Evolutionary conservation across 78 protist genomes (phyloP).

Genomic region (Dictyostelium citrinum): DNA sequence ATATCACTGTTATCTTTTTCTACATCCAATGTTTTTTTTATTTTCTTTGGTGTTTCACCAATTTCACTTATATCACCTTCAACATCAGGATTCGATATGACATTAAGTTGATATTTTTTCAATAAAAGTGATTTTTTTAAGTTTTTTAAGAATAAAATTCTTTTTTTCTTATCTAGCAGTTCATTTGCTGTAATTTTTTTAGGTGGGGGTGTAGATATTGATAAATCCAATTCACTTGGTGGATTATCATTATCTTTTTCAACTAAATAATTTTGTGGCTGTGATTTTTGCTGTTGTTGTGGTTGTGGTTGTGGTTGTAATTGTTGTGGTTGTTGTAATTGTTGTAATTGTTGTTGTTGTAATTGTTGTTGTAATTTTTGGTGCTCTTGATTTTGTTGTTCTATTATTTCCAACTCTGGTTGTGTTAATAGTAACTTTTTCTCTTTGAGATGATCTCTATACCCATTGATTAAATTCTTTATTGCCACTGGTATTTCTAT

Average conservation of each 20-base stretch:
- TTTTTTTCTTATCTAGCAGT: not conserved
- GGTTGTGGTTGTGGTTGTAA: not conserved
- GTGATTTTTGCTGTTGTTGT: not conserved
- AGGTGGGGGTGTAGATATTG: not conserved
- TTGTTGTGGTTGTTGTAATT: not conserved
- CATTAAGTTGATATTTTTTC: not conserved
- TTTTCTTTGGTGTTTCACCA: not conserved
- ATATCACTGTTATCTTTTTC: not conserved
- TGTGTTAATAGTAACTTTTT: not conserved
- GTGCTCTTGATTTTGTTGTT: not conserved
- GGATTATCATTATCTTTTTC: not conserved
- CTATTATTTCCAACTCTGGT: not conserved
- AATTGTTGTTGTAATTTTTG: not conserved
- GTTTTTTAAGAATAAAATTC: not conserved
- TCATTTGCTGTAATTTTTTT: not conserved
- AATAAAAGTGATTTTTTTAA: not conserved
- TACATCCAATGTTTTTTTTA: not conserved
- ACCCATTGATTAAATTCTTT: not conserved
- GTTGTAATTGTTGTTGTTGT: not conserved
- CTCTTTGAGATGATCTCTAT: not conserved
- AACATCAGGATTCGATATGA: not conserved
- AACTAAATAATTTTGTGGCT: not conserved
- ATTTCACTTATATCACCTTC: not conserved
- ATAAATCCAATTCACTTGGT: not conserved
- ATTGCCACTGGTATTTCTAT: not conserved